Conservation (phyloP, 202 grass and related monocot genomes). For the Digitaria exilis region DNA sequence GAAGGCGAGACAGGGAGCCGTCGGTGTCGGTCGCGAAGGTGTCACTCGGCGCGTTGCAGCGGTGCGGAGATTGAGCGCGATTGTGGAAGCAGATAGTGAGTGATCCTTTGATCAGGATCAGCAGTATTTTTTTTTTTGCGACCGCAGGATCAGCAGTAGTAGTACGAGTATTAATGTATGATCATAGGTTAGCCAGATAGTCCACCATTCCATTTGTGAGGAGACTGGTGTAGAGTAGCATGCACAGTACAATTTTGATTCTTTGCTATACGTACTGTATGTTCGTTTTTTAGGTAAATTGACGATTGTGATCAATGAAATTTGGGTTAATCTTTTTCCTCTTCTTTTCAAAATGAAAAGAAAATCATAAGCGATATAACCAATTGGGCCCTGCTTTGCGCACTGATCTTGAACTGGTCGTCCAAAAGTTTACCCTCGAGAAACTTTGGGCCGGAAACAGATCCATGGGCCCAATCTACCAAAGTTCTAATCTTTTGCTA, state of each 20-base stretch:
- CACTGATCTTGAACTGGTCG: not conserved
- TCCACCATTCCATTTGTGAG: not conserved
- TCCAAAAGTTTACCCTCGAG: not conserved
- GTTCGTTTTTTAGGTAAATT: not conserved
- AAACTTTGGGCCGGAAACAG: not conserved
- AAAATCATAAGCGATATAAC: too few species aligned
- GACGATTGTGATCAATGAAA: not conserved
- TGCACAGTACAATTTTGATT: not conserved
- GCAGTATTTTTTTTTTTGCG: too few species aligned
- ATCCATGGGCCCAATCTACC: not conserved
- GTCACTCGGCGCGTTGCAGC: not conserved
- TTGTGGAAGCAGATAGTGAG: conserved; percentile 8
- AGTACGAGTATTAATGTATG: not conserved
- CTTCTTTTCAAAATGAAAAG: too few species aligned
- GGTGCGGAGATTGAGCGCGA: conserved; percentile 5
- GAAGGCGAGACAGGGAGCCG: not conserved
- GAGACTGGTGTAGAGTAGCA: not conserved
- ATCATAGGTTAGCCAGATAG: not conserved
- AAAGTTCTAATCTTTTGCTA: not conserved
- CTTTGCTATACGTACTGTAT: not conserved
- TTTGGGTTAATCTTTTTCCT: not conserved
- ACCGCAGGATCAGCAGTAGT: too few species aligned
- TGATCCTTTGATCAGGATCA: not conserved
- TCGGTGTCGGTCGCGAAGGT: not conserved
- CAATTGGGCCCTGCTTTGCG: too few species aligned